Evolutionary conservation across 768 basidiomycete species (phyloP), one percentile per base, ranked within the genome.

Genomic region (Stropharia rugosoannulata): DNA sequence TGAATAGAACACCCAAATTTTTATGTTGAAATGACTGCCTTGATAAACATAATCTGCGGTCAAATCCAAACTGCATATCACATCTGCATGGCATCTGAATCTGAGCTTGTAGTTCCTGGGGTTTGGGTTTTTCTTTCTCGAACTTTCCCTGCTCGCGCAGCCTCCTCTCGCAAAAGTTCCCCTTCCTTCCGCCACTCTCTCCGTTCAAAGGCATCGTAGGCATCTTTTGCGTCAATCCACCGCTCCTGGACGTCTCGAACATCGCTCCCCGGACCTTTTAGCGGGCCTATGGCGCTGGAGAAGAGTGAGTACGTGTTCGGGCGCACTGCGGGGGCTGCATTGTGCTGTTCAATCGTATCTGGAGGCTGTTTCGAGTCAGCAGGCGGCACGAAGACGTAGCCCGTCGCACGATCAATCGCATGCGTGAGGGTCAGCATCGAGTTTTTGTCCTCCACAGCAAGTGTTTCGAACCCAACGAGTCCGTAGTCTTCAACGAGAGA

Each of bases 381-480:
- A 11, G 73, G 68, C 2, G 93, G 93, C 4, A 95, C 79, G 61
- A 92, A 97, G 9, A 97, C 80, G 72, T 93, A 95, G 13, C 97
- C 97, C 0, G 91, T 92, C 1, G 94, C 93, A 56, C 92, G 86
- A 70, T 99, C 97, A 61, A 99, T 86, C 35, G 79, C 80, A 4
- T 84, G 83, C 7, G 88, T 86, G 1, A 99, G 81, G 57, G 93
- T 84, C 3, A 98, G 73, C 96, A 99, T 99, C 4, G 94, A 97
- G 50, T 84, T 75, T 70, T 97, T 98, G 71, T 99, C 96, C 90
- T 99, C 97, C 11, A 99, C 95, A 0, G 95, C 95, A 1, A 99
- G 80, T 0, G 97, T 98, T 73, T 98, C 95, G 62, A 99, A 99
- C 1, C 93, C 91, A 13, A 99, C 94, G 15, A 98, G 81, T 36